These are phyloP conservation scores for Cladosporium sp. DNA, from an alignment of 2,329 filamentous ascomycete species.

Conservation along the genomic window DNA sequence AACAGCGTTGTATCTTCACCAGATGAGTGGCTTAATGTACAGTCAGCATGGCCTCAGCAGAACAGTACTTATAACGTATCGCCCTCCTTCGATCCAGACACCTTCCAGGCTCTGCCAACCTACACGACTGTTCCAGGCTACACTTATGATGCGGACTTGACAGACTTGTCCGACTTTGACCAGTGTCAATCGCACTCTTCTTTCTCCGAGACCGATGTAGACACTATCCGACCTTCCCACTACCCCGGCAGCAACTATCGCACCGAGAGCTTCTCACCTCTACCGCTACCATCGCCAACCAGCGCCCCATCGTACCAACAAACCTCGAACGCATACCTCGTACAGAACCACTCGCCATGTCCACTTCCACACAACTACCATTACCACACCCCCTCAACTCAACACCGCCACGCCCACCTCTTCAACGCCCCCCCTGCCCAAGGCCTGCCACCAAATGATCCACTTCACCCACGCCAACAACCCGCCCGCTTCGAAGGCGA, in stretches of 20 bases:
- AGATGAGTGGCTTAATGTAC: slow-evolving; percentile 5
- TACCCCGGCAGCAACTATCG: neutral
- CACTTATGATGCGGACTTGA: neutral
- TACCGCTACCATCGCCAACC: neutral
- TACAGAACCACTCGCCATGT: neutral
- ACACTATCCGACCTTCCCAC: neutral
- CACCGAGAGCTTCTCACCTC: neutral
- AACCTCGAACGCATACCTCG: neutral
- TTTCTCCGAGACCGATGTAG: slow-evolving; percentile 9
- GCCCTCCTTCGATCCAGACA: neutral
- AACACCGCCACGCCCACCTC: neutral
- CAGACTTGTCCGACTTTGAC: slow-evolving; percentile 11
- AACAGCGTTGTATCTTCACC: neutral
- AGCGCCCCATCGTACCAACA: neutral
- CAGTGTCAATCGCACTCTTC: slow-evolving; percentile 7
- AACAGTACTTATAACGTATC: neutral
- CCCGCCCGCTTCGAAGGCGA: slow-evolving; percentile 70
- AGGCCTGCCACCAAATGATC: neutral
- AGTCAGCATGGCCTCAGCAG: slow-evolving; percentile 10
- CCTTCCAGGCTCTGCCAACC: neutral
- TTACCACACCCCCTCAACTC: neutral
- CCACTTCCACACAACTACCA: neutral
- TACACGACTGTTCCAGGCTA: neutral
- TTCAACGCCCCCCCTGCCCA: slow-evolving; percentile 6
- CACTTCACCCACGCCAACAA: slow-evolving; percentile 27